A percentile compares a stretch with the other conserved stretches of the same genome.
phyloP scores from a whole-genome alignment of 352 stramenopile genomes.

The Albugo candida region DNA sequence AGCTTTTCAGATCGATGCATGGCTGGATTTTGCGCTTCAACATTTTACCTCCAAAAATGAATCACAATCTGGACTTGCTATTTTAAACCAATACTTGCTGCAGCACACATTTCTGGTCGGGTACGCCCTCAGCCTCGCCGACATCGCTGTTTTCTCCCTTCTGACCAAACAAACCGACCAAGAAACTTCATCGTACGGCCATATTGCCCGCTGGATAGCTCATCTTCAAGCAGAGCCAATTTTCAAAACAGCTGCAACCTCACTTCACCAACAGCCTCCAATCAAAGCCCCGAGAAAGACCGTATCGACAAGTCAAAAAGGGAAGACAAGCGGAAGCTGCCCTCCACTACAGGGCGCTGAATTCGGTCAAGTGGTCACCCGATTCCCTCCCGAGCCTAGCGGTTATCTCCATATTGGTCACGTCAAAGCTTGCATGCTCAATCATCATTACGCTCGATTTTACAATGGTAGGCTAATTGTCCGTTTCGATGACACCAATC shows the following conservation, averaged over 20 bases:
- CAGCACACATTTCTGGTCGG: constrained; percentile 88
- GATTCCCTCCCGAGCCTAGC: constrained; percentile 93
- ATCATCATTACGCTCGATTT: constrained; percentile 97
- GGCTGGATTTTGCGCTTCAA: constrained; percentile 83
- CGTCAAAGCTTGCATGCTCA: constrained; percentile 98
- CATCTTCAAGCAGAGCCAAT: constrained; percentile 37
- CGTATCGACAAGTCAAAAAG: constrained; percentile 23
- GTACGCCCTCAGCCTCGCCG: constrained; percentile 85
- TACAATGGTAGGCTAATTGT: constrained; percentile 97
- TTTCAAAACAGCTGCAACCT: constrained; percentile 27
- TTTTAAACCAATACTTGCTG: constrained; percentile 78
- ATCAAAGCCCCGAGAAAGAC: constrained; percentile 12
- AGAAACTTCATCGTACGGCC: constrained; percentile 17
- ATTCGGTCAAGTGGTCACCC: constrained; percentile 90
- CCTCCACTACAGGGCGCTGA: constrained; percentile 87
- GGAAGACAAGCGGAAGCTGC: constrained; percentile 79
- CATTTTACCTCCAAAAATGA: constrained; percentile 18
- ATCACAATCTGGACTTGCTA: constrained; percentile 15
- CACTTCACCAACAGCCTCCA: constrained; percentile 29
- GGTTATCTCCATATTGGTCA: constrained; percentile 99
- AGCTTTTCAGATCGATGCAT: constrained; percentile 75
- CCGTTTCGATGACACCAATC: constrained; percentile 99
- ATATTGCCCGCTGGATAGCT: constrained; percentile 58
- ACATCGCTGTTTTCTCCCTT: constrained; percentile 87
- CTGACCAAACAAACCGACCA: constrained; percentile 15